Evolutionary conservation across 177 flowering plant genomes (phyloP), one percentile per base, ranked within the genome.

Genomic region (Vitis hybrid): DNA sequence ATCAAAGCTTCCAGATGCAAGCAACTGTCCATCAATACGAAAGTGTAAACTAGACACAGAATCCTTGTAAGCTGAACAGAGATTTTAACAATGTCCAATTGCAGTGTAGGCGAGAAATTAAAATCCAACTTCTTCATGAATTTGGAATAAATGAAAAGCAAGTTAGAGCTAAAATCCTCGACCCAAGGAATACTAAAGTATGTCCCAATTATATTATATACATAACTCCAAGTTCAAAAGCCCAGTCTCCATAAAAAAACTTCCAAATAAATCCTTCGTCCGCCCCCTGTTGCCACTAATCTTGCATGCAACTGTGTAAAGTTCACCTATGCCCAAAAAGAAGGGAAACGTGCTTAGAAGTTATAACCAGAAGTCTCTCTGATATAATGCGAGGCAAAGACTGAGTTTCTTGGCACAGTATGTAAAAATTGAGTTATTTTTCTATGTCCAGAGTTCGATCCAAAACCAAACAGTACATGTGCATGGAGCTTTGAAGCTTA

Each of bases 221-320:
- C 51, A 64, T 71, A 86, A 97, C 99, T 80, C 74, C 78, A 51
- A 95, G 89, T 74, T 90, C 91, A 70, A 81, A 74, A 73, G 83
- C 85, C 86, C 86, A 83, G 76, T 95, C 94, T 76, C 90, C 97
- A 67, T 69, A 79, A 58, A 89, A 88, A 70, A 95, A 86, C 71
- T 66, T 89, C 98, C 99, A 95, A 23, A 95, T 74, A 83, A 89
- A 95, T 50, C 91, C 97, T 77, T 72, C 89, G 98, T 60, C 92
- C 93, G 69, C 98, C 98, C 51, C 98, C 98, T 34, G 97, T 91
- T 67, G 93, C 97, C 63, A 93, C 99, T 72, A 92, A 67, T 48
- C 67, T 34, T 91, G 84, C 98, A 90, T 5, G 87, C 94, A 74
- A 88, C 91, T 3, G 92, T 62, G 67, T 91, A 92, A 5, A 95